phyloP scores from a whole-genome alignment of 2,329 filamentous ascomycete species.

The Stachybotrys chlorohalonatus region DNA sequence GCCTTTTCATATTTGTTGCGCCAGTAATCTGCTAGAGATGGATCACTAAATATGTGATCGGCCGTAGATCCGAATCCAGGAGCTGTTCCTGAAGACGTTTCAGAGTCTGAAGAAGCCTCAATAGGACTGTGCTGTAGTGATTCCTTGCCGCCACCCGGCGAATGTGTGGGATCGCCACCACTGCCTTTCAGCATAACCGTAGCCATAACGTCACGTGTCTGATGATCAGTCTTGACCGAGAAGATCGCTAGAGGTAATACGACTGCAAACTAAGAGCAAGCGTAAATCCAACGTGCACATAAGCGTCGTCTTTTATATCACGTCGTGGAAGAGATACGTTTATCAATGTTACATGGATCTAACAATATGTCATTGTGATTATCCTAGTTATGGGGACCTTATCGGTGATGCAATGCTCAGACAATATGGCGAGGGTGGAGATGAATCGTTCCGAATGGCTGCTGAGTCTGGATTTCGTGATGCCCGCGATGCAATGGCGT shows the following conservation, averaged over 20 bases:
- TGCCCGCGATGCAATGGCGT: background rate
- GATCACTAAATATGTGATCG: slow-evolving; percentile 39
- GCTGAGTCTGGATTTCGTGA: background rate
- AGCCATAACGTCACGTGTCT: background rate
- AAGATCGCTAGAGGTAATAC: background rate
- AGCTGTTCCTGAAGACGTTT: background rate
- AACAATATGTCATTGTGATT: background rate
- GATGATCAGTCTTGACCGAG: background rate
- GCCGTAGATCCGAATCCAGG: slow-evolving; percentile 5
- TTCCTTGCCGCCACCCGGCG: background rate
- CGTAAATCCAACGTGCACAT: background rate
- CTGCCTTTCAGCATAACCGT: background rate
- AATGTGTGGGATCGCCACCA: background rate
- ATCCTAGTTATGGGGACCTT: background rate
- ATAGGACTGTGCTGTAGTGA: background rate
- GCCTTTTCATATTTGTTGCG: slow-evolving; percentile 43
- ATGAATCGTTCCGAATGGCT: background rate
- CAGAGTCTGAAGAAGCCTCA: background rate
- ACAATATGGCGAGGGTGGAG: background rate
- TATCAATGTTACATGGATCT: background rate
- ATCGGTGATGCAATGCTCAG: background rate
- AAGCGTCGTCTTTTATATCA: background rate
- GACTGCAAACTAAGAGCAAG: background rate
- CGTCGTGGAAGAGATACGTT: background rate
- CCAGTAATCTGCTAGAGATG: slow-evolving; percentile 44